These are phyloP conservation scores for Chlamydomonas eustigma DNA, from an alignment of 139 green algal species.

Conservation along the genomic window DNA sequence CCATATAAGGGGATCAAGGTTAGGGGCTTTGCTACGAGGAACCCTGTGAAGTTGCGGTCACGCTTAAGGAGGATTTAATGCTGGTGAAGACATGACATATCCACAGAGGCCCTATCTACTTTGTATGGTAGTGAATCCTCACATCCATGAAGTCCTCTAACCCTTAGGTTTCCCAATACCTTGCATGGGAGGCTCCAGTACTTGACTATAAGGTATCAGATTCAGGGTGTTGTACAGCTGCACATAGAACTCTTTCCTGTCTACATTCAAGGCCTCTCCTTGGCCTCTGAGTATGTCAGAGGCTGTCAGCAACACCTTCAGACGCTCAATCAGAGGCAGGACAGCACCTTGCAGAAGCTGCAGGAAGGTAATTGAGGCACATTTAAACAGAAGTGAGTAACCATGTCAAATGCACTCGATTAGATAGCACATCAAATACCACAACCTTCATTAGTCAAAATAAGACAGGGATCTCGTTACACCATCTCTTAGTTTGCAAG, in stretches of 20 bases:
- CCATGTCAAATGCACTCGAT: too few relatives aligned
- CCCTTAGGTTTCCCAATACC: too few relatives aligned
- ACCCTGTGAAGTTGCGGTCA: too few relatives aligned
- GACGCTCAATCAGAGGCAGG: slow-evolving; percentile 55
- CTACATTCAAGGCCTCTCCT: slow-evolving; percentile 68
- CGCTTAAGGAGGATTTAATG: too few relatives aligned
- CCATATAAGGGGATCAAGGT: too few relatives aligned
- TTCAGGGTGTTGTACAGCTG: slow-evolving; percentile 55
- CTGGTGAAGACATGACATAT: too few relatives aligned
- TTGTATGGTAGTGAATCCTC: too few relatives aligned
- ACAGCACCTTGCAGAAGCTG: slow-evolving; percentile 42
- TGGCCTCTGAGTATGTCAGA: slow-evolving; percentile 57
- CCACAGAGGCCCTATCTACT: too few relatives aligned
- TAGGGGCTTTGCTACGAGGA: too few relatives aligned
- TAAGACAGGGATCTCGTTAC: neutral
- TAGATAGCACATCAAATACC: neutral
- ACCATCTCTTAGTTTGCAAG: neutral
- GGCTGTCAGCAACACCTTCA: slow-evolving; percentile 55
- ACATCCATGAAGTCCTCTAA: too few relatives aligned
- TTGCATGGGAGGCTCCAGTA: neutral
- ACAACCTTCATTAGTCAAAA: neutral
- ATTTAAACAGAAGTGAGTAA: too few relatives aligned
- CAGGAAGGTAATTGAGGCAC: too few relatives aligned
- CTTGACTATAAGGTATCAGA: slow-evolving; percentile 12
- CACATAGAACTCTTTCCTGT: slow-evolving; percentile 54